Base-by-base conservation (phyloP, 2,329 filamentous ascomycete species). In the Passalora sequoiae region DNA sequence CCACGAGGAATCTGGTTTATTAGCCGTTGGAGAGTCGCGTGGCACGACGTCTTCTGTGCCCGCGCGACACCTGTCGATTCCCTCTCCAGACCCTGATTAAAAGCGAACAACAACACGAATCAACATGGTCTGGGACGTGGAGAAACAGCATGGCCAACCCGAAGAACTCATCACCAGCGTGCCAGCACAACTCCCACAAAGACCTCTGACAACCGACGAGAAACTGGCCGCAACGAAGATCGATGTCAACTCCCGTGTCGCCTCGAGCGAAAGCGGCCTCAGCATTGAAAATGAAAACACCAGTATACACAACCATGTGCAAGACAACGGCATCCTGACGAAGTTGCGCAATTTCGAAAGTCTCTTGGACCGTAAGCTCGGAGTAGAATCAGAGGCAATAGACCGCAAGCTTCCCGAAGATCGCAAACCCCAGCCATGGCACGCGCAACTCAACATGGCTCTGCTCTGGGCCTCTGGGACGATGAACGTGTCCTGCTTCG, bases 351-450 rank as follows among this genome's bases (percentile, higher is more conserved):
- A 49, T 22, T 57, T 63, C 30, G 70, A 73, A 49, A 60, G 65
- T 31, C 62, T 61, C 54, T 61, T 73, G 33, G 71, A 73, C 53
- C 57, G 57, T 32, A 70, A 69, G 51, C 59, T 72, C 44, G 69
- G 69, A 16, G 66, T 73, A 37, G 71, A 74, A 53, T 69, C 67
- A 3, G 68, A 71, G 46, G 71, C 71, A 16, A 68, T 73, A 21
- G 69, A 72, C 44, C 66, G 69, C 6, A 71, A 63, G 38, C 41
- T 71, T 8, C 65, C 64, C 1, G 66, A 71, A 42, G 68, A 72
- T 33, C 62, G 69, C 40, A 67, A 67, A 49, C 60, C 59, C 13
- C 64, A 69, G 28, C 67, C 69, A 4, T 69, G 68, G 41, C 56
- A 58, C 30, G 51, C 57, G 3, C 55, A 59, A 39, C 46, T 62